A percentile compares a stretch with the other conserved stretches of the same genome.
These are phyloP conservation scores for Stagonosporopsis cucurbitacearum DNA, from an alignment of 2,329 filamentous ascomycete genomes.

Conservation along the genomic window DNA sequence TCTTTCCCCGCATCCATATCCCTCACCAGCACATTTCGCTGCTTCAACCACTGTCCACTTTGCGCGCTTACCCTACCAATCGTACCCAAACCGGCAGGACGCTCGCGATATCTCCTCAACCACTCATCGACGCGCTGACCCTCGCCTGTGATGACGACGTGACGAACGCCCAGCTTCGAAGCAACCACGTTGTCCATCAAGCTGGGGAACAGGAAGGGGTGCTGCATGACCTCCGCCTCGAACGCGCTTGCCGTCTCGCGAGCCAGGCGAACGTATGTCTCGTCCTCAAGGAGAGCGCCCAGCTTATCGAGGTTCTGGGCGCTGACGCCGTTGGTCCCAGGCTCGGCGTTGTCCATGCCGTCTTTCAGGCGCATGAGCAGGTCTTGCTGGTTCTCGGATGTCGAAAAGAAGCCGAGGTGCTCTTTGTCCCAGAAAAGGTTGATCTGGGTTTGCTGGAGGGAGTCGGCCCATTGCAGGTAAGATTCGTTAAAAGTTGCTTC, in stretches of 20 bases:
- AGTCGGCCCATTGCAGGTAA: constrained; percentile 81
- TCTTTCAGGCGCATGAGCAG: constrained; percentile 89
- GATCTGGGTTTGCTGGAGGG: constrained; percentile 79
- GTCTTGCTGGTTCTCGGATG: constrained; percentile 66
- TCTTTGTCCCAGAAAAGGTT: constrained; percentile 75
- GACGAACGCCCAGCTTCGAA: constrained; percentile 71
- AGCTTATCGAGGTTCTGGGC: constrained; percentile 87
- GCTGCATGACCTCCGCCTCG: constrained; percentile 88
- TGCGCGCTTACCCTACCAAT: constrained; percentile 46
- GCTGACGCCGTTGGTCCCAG: constrained; percentile 87
- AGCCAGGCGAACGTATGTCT: constrained; percentile 68
- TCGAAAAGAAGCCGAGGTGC: constrained; percentile 74
- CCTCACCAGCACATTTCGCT: constrained; percentile 57
- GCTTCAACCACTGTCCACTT: constrained; percentile 56
- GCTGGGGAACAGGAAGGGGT: constrained; percentile 88
- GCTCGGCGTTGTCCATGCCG: constrained; percentile 91
- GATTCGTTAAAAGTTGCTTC: constrained; percentile 78
- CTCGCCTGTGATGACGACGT: constrained; percentile 62
- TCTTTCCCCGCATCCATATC: constrained; percentile 49
- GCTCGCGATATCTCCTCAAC: constrained; percentile 49
- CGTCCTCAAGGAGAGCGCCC: constrained; percentile 70
- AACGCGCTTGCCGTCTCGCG: constrained; percentile 82
- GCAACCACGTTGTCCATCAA: constrained; percentile 79
- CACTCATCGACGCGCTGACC: constrained; percentile 52
- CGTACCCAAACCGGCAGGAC: constrained; percentile 44